These are phyloP conservation scores for Lodderomyces theae DNA, from an alignment of 1,139 yeast genomes.

Conservation along the genomic window DNA sequence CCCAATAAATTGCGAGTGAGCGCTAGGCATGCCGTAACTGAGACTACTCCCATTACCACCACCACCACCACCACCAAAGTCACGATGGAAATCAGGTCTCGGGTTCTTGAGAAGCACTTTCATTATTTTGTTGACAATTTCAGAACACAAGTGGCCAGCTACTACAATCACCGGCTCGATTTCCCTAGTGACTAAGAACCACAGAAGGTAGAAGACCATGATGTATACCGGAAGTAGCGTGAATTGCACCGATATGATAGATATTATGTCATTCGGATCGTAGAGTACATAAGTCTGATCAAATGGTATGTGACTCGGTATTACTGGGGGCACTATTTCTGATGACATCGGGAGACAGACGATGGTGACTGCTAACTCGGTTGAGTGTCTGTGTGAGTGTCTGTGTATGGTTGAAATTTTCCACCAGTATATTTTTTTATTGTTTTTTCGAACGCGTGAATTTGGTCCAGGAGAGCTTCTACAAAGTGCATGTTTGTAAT, in stretches of 20 bases:
- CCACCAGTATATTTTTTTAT: background rate
- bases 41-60: conserved; percentile 45
- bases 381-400: too few species aligned
- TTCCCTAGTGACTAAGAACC: conserved; percentile 81
- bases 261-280: conserved; percentile 61
- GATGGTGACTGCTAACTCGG: too few species aligned
- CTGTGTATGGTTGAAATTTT: background rate
- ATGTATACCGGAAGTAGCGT: conserved; percentile 83
- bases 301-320: conserved; percentile 38
- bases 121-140: conserved; percentile 64
- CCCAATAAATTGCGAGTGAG: conserved; percentile 95
- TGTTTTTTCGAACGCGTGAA: background rate
- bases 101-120: conserved; percentile 67
- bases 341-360: too few species aligned
- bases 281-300: conserved; percentile 79
- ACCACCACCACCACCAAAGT: conserved; percentile 41
- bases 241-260: conserved; percentile 64
- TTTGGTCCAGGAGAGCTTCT: background rate
- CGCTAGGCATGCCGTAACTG: conserved; percentile 95
- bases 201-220: conserved; percentile 75
- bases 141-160: conserved; percentile 82
- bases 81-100: conserved; percentile 65
- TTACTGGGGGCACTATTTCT: conserved; percentile 13
- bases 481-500: background rate
- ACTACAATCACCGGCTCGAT: conserved; percentile 81